Evolutionary conservation across 2,329 filamentous ascomycete genomes (phyloP).

Genomic region (Seiridium cupressi): DNA sequence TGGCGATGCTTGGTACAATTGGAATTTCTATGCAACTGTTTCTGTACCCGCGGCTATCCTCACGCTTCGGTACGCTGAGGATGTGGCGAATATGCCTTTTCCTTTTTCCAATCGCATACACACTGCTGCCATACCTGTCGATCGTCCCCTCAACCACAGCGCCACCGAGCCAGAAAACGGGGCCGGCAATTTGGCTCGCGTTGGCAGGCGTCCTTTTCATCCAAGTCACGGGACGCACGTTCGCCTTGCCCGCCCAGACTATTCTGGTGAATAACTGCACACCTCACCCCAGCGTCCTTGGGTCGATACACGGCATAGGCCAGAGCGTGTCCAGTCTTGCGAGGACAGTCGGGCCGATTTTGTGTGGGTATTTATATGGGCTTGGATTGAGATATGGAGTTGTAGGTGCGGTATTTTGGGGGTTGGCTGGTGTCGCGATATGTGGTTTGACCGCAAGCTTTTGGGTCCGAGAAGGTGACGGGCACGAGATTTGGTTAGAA

Average conservation of each 20-base stretch:
- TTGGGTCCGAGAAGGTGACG: slow-evolving; percentile 59
- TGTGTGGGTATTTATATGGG: slow-evolving; percentile 62
- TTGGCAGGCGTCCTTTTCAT: slow-evolving; percentile 61
- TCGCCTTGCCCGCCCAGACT: slow-evolving; percentile 47
- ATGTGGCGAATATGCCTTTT: slow-evolving; percentile 69
- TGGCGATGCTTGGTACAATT: slow-evolving; percentile 72
- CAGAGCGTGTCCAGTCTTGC: slow-evolving; percentile 59
- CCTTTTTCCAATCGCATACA: slow-evolving; percentile 70
- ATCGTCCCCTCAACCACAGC: slow-evolving; percentile 54
- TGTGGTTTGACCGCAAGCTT: slow-evolving; percentile 49
- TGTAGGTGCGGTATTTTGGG: slow-evolving; percentile 60
- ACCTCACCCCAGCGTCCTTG: slow-evolving; percentile 45
- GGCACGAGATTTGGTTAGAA: slow-evolving; percentile 64
- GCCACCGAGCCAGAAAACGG: slow-evolving; percentile 50
- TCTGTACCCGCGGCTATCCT: slow-evolving; percentile 67
- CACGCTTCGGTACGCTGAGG: slow-evolving; percentile 63
- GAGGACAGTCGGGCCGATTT: slow-evolving; percentile 57
- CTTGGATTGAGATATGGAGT: slow-evolving; percentile 54
- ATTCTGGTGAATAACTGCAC: slow-evolving; percentile 48
- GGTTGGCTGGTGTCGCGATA: slow-evolving; percentile 46
- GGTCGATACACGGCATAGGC: slow-evolving; percentile 48
- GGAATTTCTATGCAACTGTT: slow-evolving; percentile 74
- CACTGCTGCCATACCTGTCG: slow-evolving; percentile 68
- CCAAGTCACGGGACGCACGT: slow-evolving; percentile 67
- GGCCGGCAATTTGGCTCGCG: slow-evolving; percentile 60